phyloP scores from a whole-genome alignment of 441 rosid species.

The Omphalea diandra region DNA sequence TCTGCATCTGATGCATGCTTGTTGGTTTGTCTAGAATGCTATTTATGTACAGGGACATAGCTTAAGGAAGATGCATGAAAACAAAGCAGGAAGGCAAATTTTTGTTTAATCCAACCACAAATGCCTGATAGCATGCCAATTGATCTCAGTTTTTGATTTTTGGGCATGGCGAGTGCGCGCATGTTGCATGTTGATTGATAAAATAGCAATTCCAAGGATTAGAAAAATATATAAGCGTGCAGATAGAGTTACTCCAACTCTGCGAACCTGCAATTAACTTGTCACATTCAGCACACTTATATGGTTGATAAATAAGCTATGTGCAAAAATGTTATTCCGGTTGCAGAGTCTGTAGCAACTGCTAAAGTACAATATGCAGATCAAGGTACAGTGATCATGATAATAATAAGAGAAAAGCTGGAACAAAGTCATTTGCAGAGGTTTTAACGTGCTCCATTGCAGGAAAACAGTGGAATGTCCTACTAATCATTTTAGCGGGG shows the following conservation, averaged over 20 bases:
- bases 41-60: neutral
- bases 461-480: too few relatives aligned
- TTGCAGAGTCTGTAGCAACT: neutral
- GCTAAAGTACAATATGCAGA: neutral
- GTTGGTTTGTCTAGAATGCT: neutral
- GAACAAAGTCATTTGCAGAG: too few relatives aligned
- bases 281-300: neutral
- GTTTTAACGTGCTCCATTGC: too few relatives aligned
- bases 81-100: neutral
- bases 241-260: conserved; percentile 6
- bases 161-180: neutral
- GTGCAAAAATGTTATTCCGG: neutral
- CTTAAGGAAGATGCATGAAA: neutral
- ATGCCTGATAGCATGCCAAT: conserved; percentile 48
- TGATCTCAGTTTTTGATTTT: conserved; percentile 24
- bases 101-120: conserved; percentile 40
- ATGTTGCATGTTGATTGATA: conserved; percentile 7
- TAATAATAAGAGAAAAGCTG: too few relatives aligned
- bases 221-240: conserved; percentile 16
- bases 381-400: too few relatives aligned
- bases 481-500: too few relatives aligned
- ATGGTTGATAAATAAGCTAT: neutral
- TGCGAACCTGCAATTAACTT: conserved; percentile 30
- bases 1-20: neutral
- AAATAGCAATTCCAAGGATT: conserved; percentile 27